Evolutionary conservation across 441 rosid genomes (phyloP).

Genomic region (Populus hybrid): DNA sequence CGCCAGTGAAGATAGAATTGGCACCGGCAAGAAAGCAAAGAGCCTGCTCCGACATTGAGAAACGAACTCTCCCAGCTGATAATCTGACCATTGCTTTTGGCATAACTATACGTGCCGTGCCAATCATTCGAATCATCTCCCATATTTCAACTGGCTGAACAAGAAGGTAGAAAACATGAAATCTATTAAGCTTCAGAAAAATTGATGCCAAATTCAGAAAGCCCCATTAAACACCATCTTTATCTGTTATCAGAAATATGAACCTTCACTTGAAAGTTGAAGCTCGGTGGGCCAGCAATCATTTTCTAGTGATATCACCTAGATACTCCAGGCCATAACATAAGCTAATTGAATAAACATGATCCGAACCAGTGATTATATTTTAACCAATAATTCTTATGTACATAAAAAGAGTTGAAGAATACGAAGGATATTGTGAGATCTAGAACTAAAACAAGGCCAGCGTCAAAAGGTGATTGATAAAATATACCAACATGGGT

Average conservation of each 20-base stretch:
- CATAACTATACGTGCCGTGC: conserved; percentile 85
- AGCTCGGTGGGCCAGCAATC: background rate
- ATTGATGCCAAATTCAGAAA: background rate
- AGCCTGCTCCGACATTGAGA: conserved; percentile 88
- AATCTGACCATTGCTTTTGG: conserved; percentile 95
- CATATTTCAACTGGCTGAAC: conserved; percentile 92
- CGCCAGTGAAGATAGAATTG: conserved; percentile 92
- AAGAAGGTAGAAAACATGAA: background rate
- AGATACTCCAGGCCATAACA: background rate
- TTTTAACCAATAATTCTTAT: background rate
- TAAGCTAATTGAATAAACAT: background rate
- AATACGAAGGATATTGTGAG: background rate
- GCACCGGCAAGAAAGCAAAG: conserved; percentile 96
- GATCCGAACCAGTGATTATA: background rate
- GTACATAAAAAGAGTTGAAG: background rate
- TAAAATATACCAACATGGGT: too few relatives aligned
- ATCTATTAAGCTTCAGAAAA: background rate
- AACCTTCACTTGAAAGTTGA: too few relatives aligned
- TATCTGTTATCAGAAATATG: background rate
- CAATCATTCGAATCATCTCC: conserved; percentile 98
- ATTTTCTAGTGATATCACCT: background rate
- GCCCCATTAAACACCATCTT: background rate
- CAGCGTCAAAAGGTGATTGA: background rate
- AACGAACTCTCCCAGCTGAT: conserved; percentile 93
- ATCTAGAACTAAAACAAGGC: background rate